Base-by-base conservation (phyloP, 2,329 filamentous ascomycete genomes). In the Westerdykella ornata region DNA sequence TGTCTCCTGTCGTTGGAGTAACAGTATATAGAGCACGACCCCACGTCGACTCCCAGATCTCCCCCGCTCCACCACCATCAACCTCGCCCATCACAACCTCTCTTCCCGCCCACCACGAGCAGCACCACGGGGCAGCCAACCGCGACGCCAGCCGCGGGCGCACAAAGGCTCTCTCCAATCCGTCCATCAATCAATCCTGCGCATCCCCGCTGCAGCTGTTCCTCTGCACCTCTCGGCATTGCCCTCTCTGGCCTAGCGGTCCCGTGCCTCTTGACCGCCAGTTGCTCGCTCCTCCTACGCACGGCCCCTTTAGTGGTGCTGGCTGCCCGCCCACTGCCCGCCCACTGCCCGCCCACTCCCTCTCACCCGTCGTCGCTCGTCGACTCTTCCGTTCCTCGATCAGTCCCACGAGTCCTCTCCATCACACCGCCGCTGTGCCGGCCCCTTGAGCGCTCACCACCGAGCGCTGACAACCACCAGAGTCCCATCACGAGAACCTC, bases 371-470 rank as follows among this genome's bases (percentile, higher is more conserved):
- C 40, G 39, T 26, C 22, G 22, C 12, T 17, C 30, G 30, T 43
- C 48, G 38, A 45, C 42, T 38, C 44, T 45, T 36, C 46, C 33
- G 43, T 48, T 48, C 42, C 45, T 46, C 53, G 5, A 33, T 13
- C 30, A 17, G 41, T 48, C 49, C 44, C 45, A 47, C 53, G 22
- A 33, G 9, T 33, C 16, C 30, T 7, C 30, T 9, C 30, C n/a
- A 51, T 50, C 53, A 51, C 52, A 48, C 45, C 47, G 43, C 44
- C 47, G 31, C 50, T 48, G 44, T 44, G 53, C 43, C 41, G 42
- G 43, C 15, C 36, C 44, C 52, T 49, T 49, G 34, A 35, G 41
- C 38, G 41, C 30, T 16, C 43, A 43, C 45, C 37, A 11, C n/a
- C 30, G n/a, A 7, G n/a, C 30, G 30, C 30, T 15, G 30, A 13